Percentiles rank a stretch among this genome's conserved stretches.
Conservation (phyloP, 1,284 basidiomycete species). For the Ceratobasidium theobromae region DNA sequence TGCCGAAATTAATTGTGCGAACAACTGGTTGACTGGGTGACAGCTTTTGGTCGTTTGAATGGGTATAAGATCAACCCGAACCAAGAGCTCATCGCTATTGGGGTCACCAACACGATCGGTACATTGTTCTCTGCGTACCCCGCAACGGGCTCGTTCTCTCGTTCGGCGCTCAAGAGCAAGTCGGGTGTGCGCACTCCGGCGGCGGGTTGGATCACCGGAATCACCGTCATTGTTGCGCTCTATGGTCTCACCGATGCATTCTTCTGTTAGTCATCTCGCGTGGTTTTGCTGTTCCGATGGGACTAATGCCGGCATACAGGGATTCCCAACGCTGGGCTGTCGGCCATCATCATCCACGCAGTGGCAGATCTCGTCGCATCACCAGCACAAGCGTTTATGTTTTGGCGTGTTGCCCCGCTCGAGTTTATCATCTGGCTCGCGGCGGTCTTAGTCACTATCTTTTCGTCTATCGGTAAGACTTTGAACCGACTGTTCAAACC, state of each 20-base stretch:
- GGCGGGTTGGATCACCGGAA: constrained; percentile 83
- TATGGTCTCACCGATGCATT: constrained; percentile 78
- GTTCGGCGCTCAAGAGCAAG: constrained; percentile 93
- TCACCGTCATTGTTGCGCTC: constrained; percentile 90
- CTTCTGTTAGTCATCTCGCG: constrained; percentile 30
- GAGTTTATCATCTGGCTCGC: constrained; percentile 91
- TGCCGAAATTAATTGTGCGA: constrained; percentile 26
- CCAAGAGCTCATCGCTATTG: constrained; percentile 96
- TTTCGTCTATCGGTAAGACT: constrained; percentile 49
- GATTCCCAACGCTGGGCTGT: constrained; percentile 60
- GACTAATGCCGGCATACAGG: constrained; percentile 1
- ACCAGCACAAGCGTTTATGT: constrained; percentile 84
- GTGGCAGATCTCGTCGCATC: constrained; percentile 90
- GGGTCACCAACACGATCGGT: constrained; percentile 89
- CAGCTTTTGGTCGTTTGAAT: constrained; percentile 93
- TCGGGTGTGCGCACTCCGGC: constrained; percentile 94
- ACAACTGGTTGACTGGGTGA: background rate
- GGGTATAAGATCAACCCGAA: constrained; percentile 98
- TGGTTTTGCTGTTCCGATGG: constrained; percentile 35
- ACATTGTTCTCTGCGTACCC: constrained; percentile 91
- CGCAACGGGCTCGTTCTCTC: constrained; percentile 97
- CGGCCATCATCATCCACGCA: constrained; percentile 95
- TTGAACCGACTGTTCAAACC: too few species aligned
- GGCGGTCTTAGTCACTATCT: constrained; percentile 86
- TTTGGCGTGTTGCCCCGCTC: constrained; percentile 92